Evolutionary conservation across 495 filamentous ascomycete genomes (phyloP).

Genomic region (Aspergillus biplanus): DNA sequence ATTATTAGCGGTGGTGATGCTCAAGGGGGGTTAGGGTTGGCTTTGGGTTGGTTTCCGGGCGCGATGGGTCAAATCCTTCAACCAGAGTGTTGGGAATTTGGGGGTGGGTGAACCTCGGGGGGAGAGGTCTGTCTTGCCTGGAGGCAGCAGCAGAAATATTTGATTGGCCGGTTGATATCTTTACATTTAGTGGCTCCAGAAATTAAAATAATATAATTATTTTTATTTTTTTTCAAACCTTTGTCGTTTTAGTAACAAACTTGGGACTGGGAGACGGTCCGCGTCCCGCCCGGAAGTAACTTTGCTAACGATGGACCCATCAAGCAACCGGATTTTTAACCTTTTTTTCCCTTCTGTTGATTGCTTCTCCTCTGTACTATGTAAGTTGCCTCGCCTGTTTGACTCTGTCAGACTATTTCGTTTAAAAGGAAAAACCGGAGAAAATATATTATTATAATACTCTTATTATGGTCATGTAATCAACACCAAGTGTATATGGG

Average conservation of each 20-base stretch:
- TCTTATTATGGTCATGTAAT: too few relatives aligned
- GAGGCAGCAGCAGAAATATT: conserved; percentile 17
- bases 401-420: too few relatives aligned
- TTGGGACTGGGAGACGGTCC: conserved; percentile 26
- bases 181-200: conserved; percentile 18
- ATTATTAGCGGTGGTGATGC: background rate
- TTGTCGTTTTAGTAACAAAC: conserved; percentile 8
- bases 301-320: conserved; percentile 20
- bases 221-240: background rate
- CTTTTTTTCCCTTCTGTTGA: conserved; percentile 13
- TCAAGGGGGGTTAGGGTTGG: background rate
- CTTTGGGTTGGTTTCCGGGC: conserved; percentile 1
- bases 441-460: too few relatives aligned
- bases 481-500: too few relatives aligned
- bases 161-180: conserved; percentile 16
- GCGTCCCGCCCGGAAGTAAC: conserved; percentile 34
- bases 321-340: background rate
- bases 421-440: too few relatives aligned
- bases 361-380: background rate
- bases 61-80: conserved; percentile 25
- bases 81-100: conserved; percentile 28
- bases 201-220: background rate
- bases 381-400: too few relatives aligned
- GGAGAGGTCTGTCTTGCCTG: conserved; percentile 5
- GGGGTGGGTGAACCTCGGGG: conserved; percentile 8